Evolutionary conservation across 2,329 filamentous ascomycete genomes (phyloP), one percentile per base, ranked within the genome.

Genomic region (Corinectria fuckeliana): DNA sequence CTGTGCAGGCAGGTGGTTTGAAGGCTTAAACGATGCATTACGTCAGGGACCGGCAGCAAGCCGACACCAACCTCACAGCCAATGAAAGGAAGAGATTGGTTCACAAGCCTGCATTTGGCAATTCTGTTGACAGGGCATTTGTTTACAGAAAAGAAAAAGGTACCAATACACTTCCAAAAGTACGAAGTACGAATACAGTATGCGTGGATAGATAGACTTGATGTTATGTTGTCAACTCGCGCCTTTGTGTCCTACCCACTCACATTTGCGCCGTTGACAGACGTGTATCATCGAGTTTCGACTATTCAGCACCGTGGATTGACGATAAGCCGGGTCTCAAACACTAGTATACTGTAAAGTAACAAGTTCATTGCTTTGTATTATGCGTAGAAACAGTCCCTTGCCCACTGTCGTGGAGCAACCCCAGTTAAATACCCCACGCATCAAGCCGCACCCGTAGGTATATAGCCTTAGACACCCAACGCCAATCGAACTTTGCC

Each of bases 21-120:
- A 16, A 5, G 14, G 23, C 16, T 18, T 23, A 6, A 18, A 9
- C 9, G n/a, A 18, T 34, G 32, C 20, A 60, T 54, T 58, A 39
- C 54, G 58, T 63, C 56, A 56, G 53, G 9, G 50, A 60, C 66
- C 61, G 65, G 66, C 60, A 69, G 62, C 53, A 57, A 58, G 44
- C 36, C 56, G 44, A 21, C 55, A 50, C 56, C 50, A 50, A 20
- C 42, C 34, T 39, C 30, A n/a, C n/a, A 57, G 53, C 66, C 68
- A 70, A 70, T 70, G 38, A 53, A 51, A 56, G 51, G 36, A 10
- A 50, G 34, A 58, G 44, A 53, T 67, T 58, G 58, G 36, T 26
- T 30, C 44, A 49, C 34, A 36, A 23, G 25, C 23, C 16, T 30
- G 5, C 42, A 13, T 21, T 45, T 23, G 9, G 16, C 4, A 18